A percentile compares a stretch with the other conserved stretches of the same genome.
phyloP scores from a whole-genome alignment of 2,329 filamentous ascomycete species.

The Aureobasidium pullulans region DNA sequence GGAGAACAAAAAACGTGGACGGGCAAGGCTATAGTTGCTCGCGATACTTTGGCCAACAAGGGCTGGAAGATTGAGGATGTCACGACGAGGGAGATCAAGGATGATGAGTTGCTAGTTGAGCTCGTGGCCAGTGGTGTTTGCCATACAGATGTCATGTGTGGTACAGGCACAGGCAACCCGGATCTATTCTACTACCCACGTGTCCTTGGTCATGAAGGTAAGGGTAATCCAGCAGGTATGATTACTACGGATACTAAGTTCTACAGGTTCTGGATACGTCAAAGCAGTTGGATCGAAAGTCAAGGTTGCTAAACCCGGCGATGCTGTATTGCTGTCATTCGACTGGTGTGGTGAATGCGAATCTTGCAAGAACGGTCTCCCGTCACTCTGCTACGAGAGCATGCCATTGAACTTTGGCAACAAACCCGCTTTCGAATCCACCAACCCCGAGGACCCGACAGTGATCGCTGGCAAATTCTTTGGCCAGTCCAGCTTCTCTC shows the following conservation, averaged over 20 bases:
- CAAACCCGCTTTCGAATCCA: constrained; percentile 22
- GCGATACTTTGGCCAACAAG: constrained; percentile 29
- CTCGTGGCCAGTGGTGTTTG: constrained; percentile 47
- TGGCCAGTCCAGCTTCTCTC: constrained; percentile 41
- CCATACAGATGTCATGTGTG: constrained; percentile 47
- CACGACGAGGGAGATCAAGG: constrained; percentile 27
- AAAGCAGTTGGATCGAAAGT: constrained; percentile 36
- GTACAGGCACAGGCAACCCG: constrained; percentile 28
- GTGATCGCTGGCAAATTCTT: constrained; percentile 39
- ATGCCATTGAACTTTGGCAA: constrained; percentile 39
- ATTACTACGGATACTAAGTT: neutral
- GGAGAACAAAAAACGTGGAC: constrained; percentile 14
- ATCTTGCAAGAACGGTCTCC: constrained; percentile 39
- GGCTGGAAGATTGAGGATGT: constrained; percentile 36
- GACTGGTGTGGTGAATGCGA: constrained; percentile 41
- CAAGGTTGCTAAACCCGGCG: constrained; percentile 35
- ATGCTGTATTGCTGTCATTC: constrained; percentile 43
- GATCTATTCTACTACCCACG: constrained; percentile 38
- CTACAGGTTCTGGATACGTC: constrained; percentile 41
- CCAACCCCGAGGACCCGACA: constrained; percentile 19
- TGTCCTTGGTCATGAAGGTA: constrained; percentile 49
- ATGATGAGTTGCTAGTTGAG: constrained; percentile 46
- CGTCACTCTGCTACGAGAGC: constrained; percentile 44
- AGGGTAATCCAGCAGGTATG: neutral
- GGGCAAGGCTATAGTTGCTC: constrained; percentile 33